Percentiles rank a stretch among this genome's conserved stretches.
phyloP scores from a whole-genome alignment of 2,329 filamentous ascomycete species.

The Exophiala oligosperma region DNA sequence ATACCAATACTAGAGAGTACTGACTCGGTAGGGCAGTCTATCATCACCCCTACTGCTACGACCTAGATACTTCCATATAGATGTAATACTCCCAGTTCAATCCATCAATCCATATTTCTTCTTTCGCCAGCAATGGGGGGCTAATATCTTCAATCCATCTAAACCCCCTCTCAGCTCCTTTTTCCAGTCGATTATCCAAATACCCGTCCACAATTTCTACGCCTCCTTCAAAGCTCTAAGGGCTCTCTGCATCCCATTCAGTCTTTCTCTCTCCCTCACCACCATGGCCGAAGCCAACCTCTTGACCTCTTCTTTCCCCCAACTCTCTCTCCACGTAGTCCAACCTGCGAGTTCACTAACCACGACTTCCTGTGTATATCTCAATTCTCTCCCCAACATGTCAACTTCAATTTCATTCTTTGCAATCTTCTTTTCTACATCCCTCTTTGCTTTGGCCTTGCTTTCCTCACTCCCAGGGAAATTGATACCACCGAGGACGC shows the following conservation, averaged over 20 bases:
- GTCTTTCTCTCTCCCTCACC: slow-evolving; percentile 72
- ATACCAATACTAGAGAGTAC: no score
- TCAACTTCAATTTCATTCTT: slow-evolving; percentile 70
- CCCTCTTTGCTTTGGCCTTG: slow-evolving; percentile 75
- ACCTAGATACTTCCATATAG: no score
- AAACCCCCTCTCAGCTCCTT: no score
- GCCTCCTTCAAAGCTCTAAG: slow-evolving; percentile 58
- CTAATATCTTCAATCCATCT: no score
- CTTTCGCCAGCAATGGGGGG: no score
- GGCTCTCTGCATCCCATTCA: slow-evolving; percentile 79
- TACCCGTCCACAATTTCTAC: background rate
- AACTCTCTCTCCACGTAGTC: slow-evolving; percentile 82
- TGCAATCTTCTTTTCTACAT: slow-evolving; percentile 77
- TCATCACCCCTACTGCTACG: no score
- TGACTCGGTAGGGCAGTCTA: no score
- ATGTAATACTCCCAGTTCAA: no score
- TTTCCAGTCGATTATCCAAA: background rate
- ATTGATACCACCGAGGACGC: slow-evolving; percentile 41
- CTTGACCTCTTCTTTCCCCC: slow-evolving; percentile 71
- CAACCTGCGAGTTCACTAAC: slow-evolving; percentile 89
- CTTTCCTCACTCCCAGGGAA: slow-evolving; percentile 73
- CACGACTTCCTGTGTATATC: slow-evolving; percentile 91
- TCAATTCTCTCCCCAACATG: slow-evolving; percentile 74
- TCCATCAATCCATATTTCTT: no score
- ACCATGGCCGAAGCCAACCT: slow-evolving; percentile 78